Evolutionary conservation across 148 eudicot genomes (phyloP).

Genomic region (Chenopodium quinoa): DNA sequence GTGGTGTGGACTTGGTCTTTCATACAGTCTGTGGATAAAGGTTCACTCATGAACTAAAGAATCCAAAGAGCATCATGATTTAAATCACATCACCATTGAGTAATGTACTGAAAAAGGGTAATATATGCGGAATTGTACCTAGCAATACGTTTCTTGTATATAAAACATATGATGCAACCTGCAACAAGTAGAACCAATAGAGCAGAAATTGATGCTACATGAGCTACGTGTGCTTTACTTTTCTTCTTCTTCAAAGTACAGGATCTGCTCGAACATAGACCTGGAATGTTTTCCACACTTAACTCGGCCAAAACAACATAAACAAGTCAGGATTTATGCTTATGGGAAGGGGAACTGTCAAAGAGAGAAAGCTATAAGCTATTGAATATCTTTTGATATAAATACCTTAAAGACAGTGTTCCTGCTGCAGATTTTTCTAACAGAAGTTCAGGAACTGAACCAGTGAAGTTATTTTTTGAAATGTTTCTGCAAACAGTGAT

Average conservation of each 20-base stretch:
- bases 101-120: neutral
- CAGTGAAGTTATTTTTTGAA: constrained; percentile 31
- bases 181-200: constrained; percentile 8
- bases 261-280: constrained; percentile 19
- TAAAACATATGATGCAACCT: constrained; percentile 17
- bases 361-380: neutral
- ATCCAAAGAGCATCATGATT: neutral
- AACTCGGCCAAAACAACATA: neutral
- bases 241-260: constrained; percentile 14
- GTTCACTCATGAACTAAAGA: neutral
- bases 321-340: neutral
- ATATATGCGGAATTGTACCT: neutral
- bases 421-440: constrained; percentile 27
- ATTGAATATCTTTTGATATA: neutral
- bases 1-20: neutral
- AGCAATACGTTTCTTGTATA: constrained; percentile 13
- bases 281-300: constrained; percentile 21
- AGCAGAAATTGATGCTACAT: constrained; percentile 22
- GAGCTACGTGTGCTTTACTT: constrained; percentile 5
- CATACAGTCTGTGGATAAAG: neutral
- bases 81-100: no score
- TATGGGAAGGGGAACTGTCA: neutral
- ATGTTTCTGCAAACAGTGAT: constrained; percentile 26
- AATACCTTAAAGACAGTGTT: constrained; percentile 33
- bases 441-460: constrained; percentile 32